A percentile compares a stretch with the other conserved stretches of the same genome.
phyloP scores from a whole-genome alignment of 352 stramenopile species.

The Pseudoperonospora humuli region DNA sequence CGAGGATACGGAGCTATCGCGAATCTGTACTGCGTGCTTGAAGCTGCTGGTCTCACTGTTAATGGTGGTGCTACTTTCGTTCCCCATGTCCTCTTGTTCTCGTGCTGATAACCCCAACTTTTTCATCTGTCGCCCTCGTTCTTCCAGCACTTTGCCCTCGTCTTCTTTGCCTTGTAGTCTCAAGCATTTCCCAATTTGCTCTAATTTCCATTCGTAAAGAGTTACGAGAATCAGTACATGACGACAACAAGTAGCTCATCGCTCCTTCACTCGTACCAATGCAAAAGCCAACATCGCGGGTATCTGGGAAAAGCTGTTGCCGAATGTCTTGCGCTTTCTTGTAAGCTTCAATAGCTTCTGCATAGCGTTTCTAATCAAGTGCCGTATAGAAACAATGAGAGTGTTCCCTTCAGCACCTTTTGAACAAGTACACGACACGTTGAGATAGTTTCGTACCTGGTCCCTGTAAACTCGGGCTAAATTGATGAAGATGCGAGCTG shows the following conservation, averaged over 20 bases:
- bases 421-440: too few species aligned
- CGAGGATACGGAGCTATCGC: conserved; percentile 16
- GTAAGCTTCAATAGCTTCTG: conserved; percentile 60
- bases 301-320: conserved; percentile 62
- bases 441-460: conserved; percentile 29
- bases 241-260: neutral
- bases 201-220: conserved; percentile 17
- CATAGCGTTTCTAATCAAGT: conserved; percentile 43
- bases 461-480: conserved; percentile 69
- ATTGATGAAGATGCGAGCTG: conserved; percentile 71
- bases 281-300: conserved; percentile 69
- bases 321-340: conserved; percentile 65
- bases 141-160: conserved; percentile 47
- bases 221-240: neutral
- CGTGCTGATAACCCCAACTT: conserved; percentile 38
- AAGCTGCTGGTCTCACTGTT: conserved; percentile 18
- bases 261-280: conserved; percentile 45
- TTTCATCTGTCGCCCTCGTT: conserved; percentile 53
- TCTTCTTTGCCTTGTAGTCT: conserved; percentile 47
- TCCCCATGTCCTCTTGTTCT: conserved; percentile 23
- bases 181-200: conserved; percentile 80
- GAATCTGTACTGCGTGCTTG: conserved; percentile 20
- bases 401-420: too few species aligned
- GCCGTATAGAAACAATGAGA: neutral
- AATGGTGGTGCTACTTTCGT: conserved; percentile 15